Evolutionary conservation across 371 early-diverging fungal species (phyloP), one percentile per base, ranked within the genome.

Genomic region (Pancytospora epiphaga): DNA sequence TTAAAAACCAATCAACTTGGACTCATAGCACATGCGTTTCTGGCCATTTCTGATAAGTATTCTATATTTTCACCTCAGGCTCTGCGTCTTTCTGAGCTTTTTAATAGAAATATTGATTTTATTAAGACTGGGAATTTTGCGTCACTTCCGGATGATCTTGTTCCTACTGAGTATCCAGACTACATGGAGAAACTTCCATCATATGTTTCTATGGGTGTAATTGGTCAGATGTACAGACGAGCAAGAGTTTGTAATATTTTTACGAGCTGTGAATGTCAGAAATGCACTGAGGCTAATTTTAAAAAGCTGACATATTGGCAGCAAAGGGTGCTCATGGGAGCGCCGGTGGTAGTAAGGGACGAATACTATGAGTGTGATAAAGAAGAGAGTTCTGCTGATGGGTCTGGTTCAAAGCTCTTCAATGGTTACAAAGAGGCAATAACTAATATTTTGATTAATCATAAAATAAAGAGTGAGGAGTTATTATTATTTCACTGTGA

Each of bases 1-100:
- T 85, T 89, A 2, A 79, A 80, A 49, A 83, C 85, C 30, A 85
- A 89, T 70, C 86, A 87, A 37, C 80, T 90, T 0, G 91, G 90
- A 3, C 69, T 72, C 19, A 90, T 90, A 43, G 87, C 88, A 12
- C 85, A 86, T 72, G 86, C 89, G 0, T 88, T 88, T 72, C 68
- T 88, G 61, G 88, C 86, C 0, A 77, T 79, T 0, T 86, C 89
- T 0, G 91, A 91, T 75, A 27, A 37, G 1, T 50, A 66, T 1
- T 87, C 87, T 3, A 86, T 87, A 0, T 43, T 66, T 6, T 71
- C 84, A 62, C 79, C 77, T 0, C 74, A 79, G n/a, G 86, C 88
- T 56, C 33, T 87, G 0, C 73, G 73, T 0, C 76, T 90, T 6
- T 88, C 89, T 0, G 83, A 86, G 36, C 77, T 87, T 0, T 88